These are phyloP conservation scores for Sesbania bispinosa DNA, from an alignment of 306 rosid species.

Conservation along the genomic window DNA sequence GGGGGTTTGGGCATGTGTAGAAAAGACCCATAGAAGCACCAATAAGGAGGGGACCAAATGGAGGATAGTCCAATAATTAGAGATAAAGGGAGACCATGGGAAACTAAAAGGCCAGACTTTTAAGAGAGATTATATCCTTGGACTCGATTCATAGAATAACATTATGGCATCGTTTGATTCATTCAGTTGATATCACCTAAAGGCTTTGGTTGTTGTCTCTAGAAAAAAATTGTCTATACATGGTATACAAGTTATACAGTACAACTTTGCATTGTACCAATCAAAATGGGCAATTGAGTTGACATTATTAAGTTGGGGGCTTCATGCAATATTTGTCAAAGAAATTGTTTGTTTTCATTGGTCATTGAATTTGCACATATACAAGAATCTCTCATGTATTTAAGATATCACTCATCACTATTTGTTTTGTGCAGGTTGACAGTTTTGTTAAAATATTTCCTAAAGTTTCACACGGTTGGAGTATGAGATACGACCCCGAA, in stretches of 20 bases:
- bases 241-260: not conserved
- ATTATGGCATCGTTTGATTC: too few species aligned
- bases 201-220: too few species aligned
- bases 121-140: too few species aligned
- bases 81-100: too few species aligned
- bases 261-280: not conserved
- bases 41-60: too few species aligned
- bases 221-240: not conserved
- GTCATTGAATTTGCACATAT: not conserved
- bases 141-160: too few species aligned
- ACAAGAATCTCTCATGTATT: not conserved
- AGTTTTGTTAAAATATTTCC: constrained; percentile 52
- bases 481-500: constrained; percentile 37
- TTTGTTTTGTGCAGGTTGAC: constrained; percentile 16
- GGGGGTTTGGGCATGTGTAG: too few species aligned
- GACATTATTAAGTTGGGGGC: not conserved
- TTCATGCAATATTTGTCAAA: not conserved
- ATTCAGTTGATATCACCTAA: too few species aligned
- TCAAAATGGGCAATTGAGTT: not conserved
- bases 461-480: constrained; percentile 52
- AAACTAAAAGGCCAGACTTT: too few species aligned
- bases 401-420: not conserved
- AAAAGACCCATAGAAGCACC: too few species aligned
- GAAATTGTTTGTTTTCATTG: not conserved
- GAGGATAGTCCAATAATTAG: too few species aligned